Conservation (phyloP, 352 stramenopile species). For the Phytopythium boreale region DNA sequence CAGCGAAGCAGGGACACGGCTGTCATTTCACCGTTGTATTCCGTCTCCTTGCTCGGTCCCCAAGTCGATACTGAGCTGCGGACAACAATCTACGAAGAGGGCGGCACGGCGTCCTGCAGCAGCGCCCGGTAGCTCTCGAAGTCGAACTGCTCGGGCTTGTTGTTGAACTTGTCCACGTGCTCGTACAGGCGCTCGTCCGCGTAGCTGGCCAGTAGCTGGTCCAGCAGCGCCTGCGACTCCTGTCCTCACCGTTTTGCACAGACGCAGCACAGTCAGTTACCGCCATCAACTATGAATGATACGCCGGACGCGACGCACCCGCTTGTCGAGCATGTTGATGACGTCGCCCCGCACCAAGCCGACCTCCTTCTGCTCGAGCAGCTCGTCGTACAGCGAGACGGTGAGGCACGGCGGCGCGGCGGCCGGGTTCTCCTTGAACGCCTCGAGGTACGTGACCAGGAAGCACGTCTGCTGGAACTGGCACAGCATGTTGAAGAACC, state of each 20-base stretch:
- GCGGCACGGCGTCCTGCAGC: slow-evolving; percentile 25
- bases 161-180: slow-evolving; percentile 85
- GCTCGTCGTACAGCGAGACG: slow-evolving; percentile 76
- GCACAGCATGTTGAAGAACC: slow-evolving; percentile 88
- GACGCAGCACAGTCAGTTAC: neutral
- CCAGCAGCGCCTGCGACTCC: slow-evolving; percentile 66
- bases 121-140: slow-evolving; percentile 71
- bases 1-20: too few relatives aligned
- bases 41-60: neutral
- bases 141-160: slow-evolving; percentile 79
- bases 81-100: neutral
- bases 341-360: slow-evolving; percentile 75
- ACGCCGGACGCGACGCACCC: slow-evolving; percentile 21
- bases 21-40: too few relatives aligned
- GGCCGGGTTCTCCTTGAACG: slow-evolving; percentile 83
- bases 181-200: slow-evolving; percentile 61
- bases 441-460: slow-evolving; percentile 83
- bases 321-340: slow-evolving; percentile 85
- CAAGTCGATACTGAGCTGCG: too few relatives aligned
- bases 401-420: slow-evolving; percentile 74
- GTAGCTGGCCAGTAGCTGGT: slow-evolving; percentile 67
- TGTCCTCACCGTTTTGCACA: slow-evolving; percentile 5
- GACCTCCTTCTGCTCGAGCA: slow-evolving; percentile 72
- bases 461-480: slow-evolving; percentile 90
- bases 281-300: too few relatives aligned